Evolutionary conservation across 495 filamentous ascomycete species (phyloP), one percentile per base, ranked within the genome.

Genomic region (Echria macrotheca): DNA sequence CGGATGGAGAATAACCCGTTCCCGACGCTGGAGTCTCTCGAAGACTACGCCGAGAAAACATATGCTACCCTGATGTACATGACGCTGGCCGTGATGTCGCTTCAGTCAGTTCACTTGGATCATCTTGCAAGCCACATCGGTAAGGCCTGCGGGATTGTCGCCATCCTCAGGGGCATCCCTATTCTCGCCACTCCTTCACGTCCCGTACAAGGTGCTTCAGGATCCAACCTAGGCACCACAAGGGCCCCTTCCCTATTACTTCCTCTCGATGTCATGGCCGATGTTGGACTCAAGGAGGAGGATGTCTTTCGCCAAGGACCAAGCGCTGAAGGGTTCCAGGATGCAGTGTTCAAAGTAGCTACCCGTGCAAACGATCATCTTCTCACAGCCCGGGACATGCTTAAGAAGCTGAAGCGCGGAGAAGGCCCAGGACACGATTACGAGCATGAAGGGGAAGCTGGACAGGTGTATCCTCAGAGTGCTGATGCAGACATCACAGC

Each of bases 51-150:
- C 2, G 93, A 98, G 63, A 87, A 86, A 47, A 96, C 93, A 2
- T 97, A 98, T 69, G 86, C 86, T 2, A 94, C 86, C 0, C 73
- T 98, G n/a, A 78, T 95, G 62, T 98, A 98, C 61, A 74, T 95
- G 46, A 90, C 88, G 1, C 70, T 97, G 15, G 85, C 86, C 2
- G 71, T 83, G 0, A 67, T 95, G 45, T 84, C 87, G 2, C 70
- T 94, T 60, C 74, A 80, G 6, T 91, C 84, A 12, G 71, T 95
- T 29, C 83, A 87, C n/a, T 80, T 87, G 31, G 93, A 98, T 56
- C 93, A 98, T 69, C 68, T 98, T 10, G 90, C 91, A 8, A 89
- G 83, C 17, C 93, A 98, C 66, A 85, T 97, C 33, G 93, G 93
- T 14, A 98, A 98, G 63, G 89, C 93, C 0, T 84, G 78, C 6